These are phyloP conservation scores for Psilocybe tampanensis DNA, from an alignment of 768 basidiomycete genomes.

Conservation along the genomic window DNA sequence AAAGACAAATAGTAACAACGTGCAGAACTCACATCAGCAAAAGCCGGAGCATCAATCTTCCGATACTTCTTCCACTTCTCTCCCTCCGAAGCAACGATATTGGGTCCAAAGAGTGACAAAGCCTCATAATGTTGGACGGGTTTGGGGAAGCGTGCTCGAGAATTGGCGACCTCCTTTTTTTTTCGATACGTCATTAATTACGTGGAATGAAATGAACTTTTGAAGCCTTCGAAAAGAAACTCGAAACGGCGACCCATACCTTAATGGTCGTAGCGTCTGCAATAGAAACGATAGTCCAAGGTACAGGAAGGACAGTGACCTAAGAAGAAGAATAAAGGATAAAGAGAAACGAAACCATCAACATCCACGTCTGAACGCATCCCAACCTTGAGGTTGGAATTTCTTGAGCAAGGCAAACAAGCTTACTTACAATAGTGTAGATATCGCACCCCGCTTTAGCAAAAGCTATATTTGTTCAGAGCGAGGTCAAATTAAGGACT, in stretches of 20 bases:
- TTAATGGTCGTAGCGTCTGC: slow-evolving; percentile 44
- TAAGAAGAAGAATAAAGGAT: slow-evolving; percentile 7
- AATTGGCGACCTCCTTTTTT: slow-evolving; percentile 47
- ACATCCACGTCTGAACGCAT: no score
- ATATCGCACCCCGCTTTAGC: slow-evolving; percentile 36
- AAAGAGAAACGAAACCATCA: no score
- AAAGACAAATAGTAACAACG: background rate
- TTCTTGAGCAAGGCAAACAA: background rate
- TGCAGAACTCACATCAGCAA: slow-evolving; percentile 50
- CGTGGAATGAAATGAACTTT: no score
- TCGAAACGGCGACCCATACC: slow-evolving; percentile 29
- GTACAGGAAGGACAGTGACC: slow-evolving; percentile 27
- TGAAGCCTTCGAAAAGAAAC: no score
- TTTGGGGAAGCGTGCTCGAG: slow-evolving; percentile 57
- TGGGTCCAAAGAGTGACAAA: slow-evolving; percentile 56
- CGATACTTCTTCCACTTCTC: slow-evolving; percentile 66
- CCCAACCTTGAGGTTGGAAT: no score
- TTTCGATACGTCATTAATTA: no score
- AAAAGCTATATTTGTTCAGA: slow-evolving; percentile 22
- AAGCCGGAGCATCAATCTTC: slow-evolving; percentile 61
- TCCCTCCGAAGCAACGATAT: slow-evolving; percentile 63
- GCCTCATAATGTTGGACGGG: slow-evolving; percentile 45
- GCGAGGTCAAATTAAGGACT: no score
- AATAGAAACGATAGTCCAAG: slow-evolving; percentile 24
- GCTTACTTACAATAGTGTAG: slow-evolving; percentile 27